Percentiles rank a stretch among this genome's conserved stretches.
phyloP scores from a whole-genome alignment of 2,329 filamentous ascomycete genomes.

The Claviceps quebecensis region DNA sequence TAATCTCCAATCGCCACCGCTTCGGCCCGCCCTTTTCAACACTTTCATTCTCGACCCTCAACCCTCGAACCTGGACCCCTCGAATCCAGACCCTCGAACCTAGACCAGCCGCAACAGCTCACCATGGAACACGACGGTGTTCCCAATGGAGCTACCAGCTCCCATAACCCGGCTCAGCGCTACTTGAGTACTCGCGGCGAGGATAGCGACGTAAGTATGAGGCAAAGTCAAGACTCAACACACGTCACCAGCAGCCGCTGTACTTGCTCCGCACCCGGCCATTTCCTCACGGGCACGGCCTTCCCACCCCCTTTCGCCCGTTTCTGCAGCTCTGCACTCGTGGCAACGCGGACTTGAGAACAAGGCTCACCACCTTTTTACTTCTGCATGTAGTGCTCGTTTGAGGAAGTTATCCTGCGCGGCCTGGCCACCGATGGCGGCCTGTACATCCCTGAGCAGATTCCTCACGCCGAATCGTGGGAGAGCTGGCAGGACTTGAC shows the following conservation, averaged over 20 bases:
- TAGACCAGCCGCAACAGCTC: background rate
- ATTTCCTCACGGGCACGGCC: too few relatives aligned
- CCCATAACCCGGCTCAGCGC: slow-evolving; percentile 31
- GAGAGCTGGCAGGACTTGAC: slow-evolving; percentile 60
- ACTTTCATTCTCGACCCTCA: background rate
- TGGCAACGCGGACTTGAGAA: background rate
- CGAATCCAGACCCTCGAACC: background rate
- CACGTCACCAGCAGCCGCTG: background rate
- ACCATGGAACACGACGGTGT: slow-evolving; percentile 29
- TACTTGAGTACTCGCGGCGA: slow-evolving; percentile 38
- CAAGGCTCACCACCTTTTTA: too few relatives aligned
- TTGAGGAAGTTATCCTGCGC: slow-evolving; percentile 83
- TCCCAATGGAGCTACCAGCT: slow-evolving; percentile 18
- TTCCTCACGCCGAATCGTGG: slow-evolving; percentile 34
- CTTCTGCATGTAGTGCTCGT: slow-evolving; percentile 49
- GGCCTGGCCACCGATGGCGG: slow-evolving; percentile 77
- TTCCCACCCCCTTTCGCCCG: too few relatives aligned
- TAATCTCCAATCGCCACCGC: slow-evolving; percentile 1
- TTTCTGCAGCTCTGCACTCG: background rate
- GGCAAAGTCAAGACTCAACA: background rate
- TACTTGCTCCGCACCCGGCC: background rate
- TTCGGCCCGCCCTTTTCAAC: slow-evolving; percentile 3
- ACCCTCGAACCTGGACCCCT: background rate
- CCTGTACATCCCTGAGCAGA: slow-evolving; percentile 75
- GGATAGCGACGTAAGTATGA: slow-evolving; percentile 29